Conservation (phyloP, 83 land plant genomes). For the Picea mariana region DNA sequence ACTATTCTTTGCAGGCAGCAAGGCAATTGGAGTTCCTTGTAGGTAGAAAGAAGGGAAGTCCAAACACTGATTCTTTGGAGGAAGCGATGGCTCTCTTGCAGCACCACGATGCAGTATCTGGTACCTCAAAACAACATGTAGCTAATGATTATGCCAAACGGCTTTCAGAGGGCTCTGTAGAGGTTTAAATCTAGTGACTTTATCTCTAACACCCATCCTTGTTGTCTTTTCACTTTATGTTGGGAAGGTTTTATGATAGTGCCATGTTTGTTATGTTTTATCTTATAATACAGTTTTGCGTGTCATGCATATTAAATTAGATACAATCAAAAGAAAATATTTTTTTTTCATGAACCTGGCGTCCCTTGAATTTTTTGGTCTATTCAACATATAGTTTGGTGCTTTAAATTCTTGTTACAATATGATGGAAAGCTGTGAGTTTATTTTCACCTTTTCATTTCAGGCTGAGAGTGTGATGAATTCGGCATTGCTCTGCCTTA, state of each 20-base stretch:
- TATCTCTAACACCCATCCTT: not conserved
- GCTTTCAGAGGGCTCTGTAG: constrained; percentile 57
- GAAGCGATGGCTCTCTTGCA: constrained; percentile 91
- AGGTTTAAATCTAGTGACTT: constrained; percentile 42
- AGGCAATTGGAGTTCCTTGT: constrained; percentile 83
- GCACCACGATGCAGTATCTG: constrained; percentile 98
- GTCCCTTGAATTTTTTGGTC: not conserved
- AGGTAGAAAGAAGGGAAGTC: constrained; percentile 58
- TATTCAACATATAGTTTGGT: not conserved
- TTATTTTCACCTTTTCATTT: constrained; percentile 7
- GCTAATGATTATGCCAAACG: constrained; percentile 94
- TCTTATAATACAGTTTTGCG: too few species aligned
- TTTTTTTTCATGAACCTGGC: too few species aligned
- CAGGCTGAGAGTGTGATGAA: constrained; percentile 65
- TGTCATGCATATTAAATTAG: too few species aligned
- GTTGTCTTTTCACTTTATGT: not conserved
- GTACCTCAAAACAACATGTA: constrained; percentile 93
- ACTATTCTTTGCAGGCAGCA: constrained; percentile 63
- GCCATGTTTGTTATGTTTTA: not conserved
- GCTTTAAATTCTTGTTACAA: not conserved
- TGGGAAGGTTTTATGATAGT: not conserved
- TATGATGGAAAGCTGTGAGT: too few species aligned
- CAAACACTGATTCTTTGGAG: constrained; percentile 72
- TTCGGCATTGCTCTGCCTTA: constrained; percentile 52
- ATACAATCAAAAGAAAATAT: too few species aligned